A percentile compares a stretch with the other conserved stretches of the same genome.
These are phyloP conservation scores for Xenoacremonium recifei DNA, from an alignment of 2,329 filamentous ascomycete species.

Conservation along the genomic window DNA sequence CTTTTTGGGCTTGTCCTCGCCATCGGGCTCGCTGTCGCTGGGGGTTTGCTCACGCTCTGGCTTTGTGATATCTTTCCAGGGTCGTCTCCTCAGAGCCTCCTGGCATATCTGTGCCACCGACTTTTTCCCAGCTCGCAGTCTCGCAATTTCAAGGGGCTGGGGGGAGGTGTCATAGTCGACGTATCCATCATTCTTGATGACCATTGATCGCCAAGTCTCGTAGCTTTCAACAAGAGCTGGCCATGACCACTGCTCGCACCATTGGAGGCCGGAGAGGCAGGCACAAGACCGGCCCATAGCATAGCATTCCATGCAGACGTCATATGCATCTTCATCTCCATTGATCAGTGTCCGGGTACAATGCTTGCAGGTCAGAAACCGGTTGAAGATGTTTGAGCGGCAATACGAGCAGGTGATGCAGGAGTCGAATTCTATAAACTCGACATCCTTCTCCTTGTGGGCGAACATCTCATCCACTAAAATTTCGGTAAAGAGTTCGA, in stretches of 20 bases:
- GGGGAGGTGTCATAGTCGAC: constrained; percentile 66
- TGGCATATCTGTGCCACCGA: constrained; percentile 92
- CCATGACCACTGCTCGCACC: constrained; percentile 95
- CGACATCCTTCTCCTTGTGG: constrained; percentile 66
- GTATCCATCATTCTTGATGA: constrained; percentile 71
- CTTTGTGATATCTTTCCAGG: constrained; percentile 79
- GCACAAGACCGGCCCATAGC: constrained; percentile 93
- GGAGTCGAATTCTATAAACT: constrained; percentile 80
- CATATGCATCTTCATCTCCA: constrained; percentile 81
- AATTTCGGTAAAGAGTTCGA: constrained; percentile 74
- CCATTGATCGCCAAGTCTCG: constrained; percentile 76
- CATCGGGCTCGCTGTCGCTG: constrained; percentile 54
- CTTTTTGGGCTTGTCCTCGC: constrained; percentile 60
- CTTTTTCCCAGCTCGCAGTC: constrained; percentile 67
- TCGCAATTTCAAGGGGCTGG: constrained; percentile 67
- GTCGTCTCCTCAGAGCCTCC: constrained; percentile 75
- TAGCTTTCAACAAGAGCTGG: constrained; percentile 73
- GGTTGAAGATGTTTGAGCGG: constrained; percentile 93
- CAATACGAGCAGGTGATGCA: constrained; percentile 96
- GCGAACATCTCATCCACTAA: constrained; percentile 85
- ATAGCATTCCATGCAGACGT: constrained; percentile 98
- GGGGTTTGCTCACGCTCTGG: constrained; percentile 47
- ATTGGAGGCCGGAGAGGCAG: constrained; percentile 80
- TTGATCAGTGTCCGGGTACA: constrained; percentile 68
- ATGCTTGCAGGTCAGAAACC: constrained; percentile 87